Conservation (phyloP, 2,329 filamentous ascomycete genomes). For the Pseudogymnoascus verrucosus region DNA sequence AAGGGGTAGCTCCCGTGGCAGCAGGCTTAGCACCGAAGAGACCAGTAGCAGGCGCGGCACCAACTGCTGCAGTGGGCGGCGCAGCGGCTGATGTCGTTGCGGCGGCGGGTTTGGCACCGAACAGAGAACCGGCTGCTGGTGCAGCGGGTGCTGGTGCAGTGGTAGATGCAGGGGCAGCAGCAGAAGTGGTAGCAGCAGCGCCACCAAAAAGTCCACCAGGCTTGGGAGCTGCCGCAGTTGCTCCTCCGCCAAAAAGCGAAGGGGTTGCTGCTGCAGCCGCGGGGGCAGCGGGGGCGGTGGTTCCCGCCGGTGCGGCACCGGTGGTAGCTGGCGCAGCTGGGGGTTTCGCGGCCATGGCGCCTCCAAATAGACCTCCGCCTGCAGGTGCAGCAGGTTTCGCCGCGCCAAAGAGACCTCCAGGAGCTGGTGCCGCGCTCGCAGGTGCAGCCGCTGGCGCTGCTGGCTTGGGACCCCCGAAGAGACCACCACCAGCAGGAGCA, state of each 20-base stretch:
- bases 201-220: conserved; percentile 10
- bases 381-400: conserved; percentile 14
- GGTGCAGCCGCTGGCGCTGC: conserved; percentile 18
- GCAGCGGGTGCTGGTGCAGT: conserved; percentile 11
- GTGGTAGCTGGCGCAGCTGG: not conserved
- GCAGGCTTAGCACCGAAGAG: conserved; percentile 28
- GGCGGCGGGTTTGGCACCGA: conserved; percentile 16
- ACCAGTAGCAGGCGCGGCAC: conserved; percentile 12
- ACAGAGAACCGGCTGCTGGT: conserved; percentile 22
- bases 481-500: conserved; percentile 17
- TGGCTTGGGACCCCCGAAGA: conserved; percentile 27
- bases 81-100: conserved; percentile 20
- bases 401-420: conserved; percentile 13
- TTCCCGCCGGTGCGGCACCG: not conserved
- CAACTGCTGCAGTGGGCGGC: not conserved
- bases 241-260: conserved; percentile 13
- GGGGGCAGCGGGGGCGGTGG: conserved; percentile 9
- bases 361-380: conserved; percentile 11
- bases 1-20: conserved; percentile 18
- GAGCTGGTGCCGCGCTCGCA: conserved; percentile 25
- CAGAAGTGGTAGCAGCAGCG: conserved; percentile 21
- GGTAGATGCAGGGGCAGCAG: conserved; percentile 13
- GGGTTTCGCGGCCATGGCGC: not conserved
- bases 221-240: not conserved
- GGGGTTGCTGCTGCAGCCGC: not conserved